Evolutionary conservation across 2,329 filamentous ascomycete genomes (phyloP).

Genomic region (Plectosphaerella plurivora): DNA sequence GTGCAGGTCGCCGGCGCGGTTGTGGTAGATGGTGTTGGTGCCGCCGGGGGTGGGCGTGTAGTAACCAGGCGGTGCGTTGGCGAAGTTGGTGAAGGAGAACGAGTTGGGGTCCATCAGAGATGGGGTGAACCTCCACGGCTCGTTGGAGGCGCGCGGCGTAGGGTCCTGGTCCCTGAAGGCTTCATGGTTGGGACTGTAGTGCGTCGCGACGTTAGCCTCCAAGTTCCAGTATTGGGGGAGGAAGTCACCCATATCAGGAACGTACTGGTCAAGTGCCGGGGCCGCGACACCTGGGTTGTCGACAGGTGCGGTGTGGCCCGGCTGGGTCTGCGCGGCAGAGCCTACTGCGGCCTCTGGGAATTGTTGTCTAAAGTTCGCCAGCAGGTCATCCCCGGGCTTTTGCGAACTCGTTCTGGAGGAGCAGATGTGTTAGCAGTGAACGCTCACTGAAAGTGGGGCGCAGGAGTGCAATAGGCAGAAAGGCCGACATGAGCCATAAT

Average conservation of each 20-base stretch:
- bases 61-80: slow-evolving; percentile 75
- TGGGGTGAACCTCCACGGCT: slow-evolving; percentile 84
- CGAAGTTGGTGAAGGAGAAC: slow-evolving; percentile 73
- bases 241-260: neutral
- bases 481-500: slow-evolving; percentile 5
- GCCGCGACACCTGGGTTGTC: slow-evolving; percentile 17
- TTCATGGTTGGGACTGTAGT: slow-evolving; percentile 32
- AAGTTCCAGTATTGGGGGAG: neutral
- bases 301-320: slow-evolving; percentile 26
- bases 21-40: slow-evolving; percentile 75
- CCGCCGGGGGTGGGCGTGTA: slow-evolving; percentile 85
- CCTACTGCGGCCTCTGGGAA: slow-evolving; percentile 69
- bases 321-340: slow-evolving; percentile 36
- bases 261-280: neutral
- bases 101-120: slow-evolving; percentile 84
- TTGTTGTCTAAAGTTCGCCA: slow-evolving; percentile 76
- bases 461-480: slow-evolving; percentile 4
- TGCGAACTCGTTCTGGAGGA: slow-evolving; percentile 64
- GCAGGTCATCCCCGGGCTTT: slow-evolving; percentile 81
- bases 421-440: slow-evolving; percentile 3
- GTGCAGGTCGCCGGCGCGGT: slow-evolving; percentile 80
- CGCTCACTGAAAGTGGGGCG: slow-evolving; percentile 5
- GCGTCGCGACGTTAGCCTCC: slow-evolving; percentile 25
- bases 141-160: slow-evolving; percentile 73
- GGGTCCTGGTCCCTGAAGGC: slow-evolving; percentile 69